Evolutionary conservation across 768 basidiomycete genomes (phyloP), one percentile per base, ranked within the genome.

Genomic region (Guyanaporus albipodus): DNA sequence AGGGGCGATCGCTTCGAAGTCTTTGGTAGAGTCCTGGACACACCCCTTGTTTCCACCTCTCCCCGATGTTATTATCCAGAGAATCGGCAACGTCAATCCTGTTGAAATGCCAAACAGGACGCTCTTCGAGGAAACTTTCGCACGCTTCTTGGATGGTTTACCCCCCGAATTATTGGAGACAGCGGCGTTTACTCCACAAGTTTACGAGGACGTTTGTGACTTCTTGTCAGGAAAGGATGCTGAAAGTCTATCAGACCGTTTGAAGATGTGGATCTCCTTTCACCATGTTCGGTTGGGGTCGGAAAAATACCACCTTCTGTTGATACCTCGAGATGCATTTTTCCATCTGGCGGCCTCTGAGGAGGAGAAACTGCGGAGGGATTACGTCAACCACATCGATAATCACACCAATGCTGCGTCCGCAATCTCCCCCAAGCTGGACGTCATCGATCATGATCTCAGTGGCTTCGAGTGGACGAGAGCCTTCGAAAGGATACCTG

Each of bases 211-310:
- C 29, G 55, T 83, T 26, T 74, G 77, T 31, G 71, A 67, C 41
- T 76, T 67, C 32, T 64, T 86, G 38, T 64, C 73, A 3, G 70
- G 70, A 18, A 53, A 60, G 21, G 56, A 62, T 14, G 46, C 59
- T 7, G 57, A 58, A 14, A 53, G 56, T 39, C 56, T 75, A 26
- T 61, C 73, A 8, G 66, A 69, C 53, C 77, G 78, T 27, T 55
- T 67, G 50, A 72, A 68, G 40, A 71, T 74, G 50, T 86, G 84
- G 84, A 59, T 73, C 12, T 61, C 70, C 15, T 75, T 76, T 54
- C 83, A 86, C 56, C 81, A 82, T 48, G 68, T 84, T 35, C 76
- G 76, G 45, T 69, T 76, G 28, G 84, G 83, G 15, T 84, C 83
- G 18, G 70, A 75, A 38, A 80, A 75, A 53, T 72, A 73, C 53